Base-by-base conservation (phyloP, 345 rosid genomes). In the Mangifera indica region DNA sequence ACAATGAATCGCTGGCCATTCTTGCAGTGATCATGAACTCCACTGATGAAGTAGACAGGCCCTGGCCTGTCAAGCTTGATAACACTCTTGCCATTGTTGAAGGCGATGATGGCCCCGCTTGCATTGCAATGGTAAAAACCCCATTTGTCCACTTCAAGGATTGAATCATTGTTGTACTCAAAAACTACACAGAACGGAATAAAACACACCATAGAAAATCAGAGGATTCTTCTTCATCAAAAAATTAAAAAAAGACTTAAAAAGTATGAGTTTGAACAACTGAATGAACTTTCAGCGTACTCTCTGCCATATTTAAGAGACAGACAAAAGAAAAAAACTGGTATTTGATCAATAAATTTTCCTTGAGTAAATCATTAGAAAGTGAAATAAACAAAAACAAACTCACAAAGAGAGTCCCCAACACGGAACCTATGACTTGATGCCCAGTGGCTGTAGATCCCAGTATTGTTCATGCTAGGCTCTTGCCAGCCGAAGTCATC, bases 21-120 rank as follows among this genome's bases (percentile, higher is more conserved):
- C 32, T 64, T 82, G 83, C 98, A 92, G 68, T 86, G 98, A n/a
- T 52, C 52, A 15, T 74, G 63, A 54, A 63, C 68, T 25, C 94
- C 94, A 65, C 91, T 88, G n/a, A 88, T 86, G 90, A 86, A 90
- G 82, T 82, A 92, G 78, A 88, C 90, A 3, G 86, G 85, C 1
- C 96, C 98, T n/a, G 92, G 83, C 77, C 83, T 82, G 66, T 88
- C 90, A 18, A 92, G 89, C 15, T 64, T 52, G 66, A 90, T 14
- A 2, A 73, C 80, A 76, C 90, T 89, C 70, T 79, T 86, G 7
- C 96, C 92, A 42, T 88, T 82, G 90, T 86, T 77, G 78, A 83
- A 86, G 21, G 77, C 80, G 5, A 71, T 51, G 18, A 81, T 71
- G 0, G 90, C 81, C 4, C 78, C 68, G 80, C 82, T 86, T 3